Evolutionary conservation across 768 basidiomycete species (phyloP).

Genomic region (Suillus subalutaceus): DNA sequence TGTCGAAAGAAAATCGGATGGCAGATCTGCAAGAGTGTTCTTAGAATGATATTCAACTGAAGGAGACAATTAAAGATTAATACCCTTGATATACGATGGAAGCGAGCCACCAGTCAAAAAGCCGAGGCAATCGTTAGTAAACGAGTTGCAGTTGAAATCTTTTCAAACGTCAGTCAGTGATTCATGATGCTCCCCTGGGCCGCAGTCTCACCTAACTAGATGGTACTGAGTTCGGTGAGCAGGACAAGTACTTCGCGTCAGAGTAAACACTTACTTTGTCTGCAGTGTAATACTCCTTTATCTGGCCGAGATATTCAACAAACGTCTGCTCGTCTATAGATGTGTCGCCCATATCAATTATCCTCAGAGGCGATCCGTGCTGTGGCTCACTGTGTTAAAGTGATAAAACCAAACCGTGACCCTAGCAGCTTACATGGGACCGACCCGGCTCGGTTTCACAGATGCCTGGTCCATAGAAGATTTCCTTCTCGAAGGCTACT

Average conservation of each 20-base stretch:
- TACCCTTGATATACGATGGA: constrained; percentile 82
- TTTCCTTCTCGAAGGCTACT: constrained; percentile 82
- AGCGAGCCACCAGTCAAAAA: constrained; percentile 86
- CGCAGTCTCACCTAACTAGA: constrained; percentile 61
- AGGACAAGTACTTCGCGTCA: constrained; percentile 1
- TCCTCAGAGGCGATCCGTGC: constrained; percentile 75
- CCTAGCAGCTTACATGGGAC: constrained; percentile 67
- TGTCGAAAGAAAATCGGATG: constrained; percentile 84
- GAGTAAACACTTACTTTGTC: constrained; percentile 65
- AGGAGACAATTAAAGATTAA: neutral
- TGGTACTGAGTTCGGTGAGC: constrained; percentile 62
- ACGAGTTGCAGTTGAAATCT: constrained; percentile 97
- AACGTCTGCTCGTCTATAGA: constrained; percentile 84
- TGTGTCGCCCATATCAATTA: constrained; percentile 79
- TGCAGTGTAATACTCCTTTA: constrained; percentile 82
- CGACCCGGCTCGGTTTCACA: constrained; percentile 67
- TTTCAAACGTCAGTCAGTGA: constrained; percentile 8
- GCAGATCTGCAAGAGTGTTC: constrained; percentile 53
- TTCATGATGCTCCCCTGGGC: no score
- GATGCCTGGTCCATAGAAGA: constrained; percentile 93
- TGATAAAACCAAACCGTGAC: neutral
- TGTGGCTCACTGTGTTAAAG: constrained; percentile 31
- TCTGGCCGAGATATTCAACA: constrained; percentile 75
- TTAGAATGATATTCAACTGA: neutral
- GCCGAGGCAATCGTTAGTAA: constrained; percentile 85